Evolutionary conservation across 1,284 basidiomycete genomes (phyloP), one percentile per base, ranked within the genome.

Genomic region (Sporisorium sorghi): DNA sequence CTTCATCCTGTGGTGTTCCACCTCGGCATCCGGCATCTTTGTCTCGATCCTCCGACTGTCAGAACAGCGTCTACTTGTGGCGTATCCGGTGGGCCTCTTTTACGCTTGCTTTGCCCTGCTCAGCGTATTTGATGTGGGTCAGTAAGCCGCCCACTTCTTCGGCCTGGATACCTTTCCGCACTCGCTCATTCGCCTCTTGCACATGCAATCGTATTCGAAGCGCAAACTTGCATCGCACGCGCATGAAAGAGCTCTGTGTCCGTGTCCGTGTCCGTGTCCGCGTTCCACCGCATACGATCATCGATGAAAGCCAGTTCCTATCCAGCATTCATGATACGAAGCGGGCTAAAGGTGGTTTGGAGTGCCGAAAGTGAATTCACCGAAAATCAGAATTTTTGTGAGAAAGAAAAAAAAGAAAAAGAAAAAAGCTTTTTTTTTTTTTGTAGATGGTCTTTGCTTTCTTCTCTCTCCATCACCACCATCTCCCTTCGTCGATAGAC

Each of bases 11-110:
- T 84, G 83, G 83, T 83, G 77, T 23, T 79, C 77, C 12, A 80
- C 77, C 12, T 80, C 80, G 23, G 82, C 83, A 3, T 83, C 82
- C 10, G 83, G 83, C 62, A 84, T 84, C 50, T 84, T 84, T 65
- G 82, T 83, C 23, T 82, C 80, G 9, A 81, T 84, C 35, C 62
- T 83, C 1, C 61, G 80, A 14, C 65, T 84, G 37, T 78, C 77
- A 50, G 81, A 84, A 51, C 83, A 84, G 62, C 76, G 83, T 14
- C 66, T 84, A 28, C 65, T 84, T 9, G 81, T 84, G 15, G 83
- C 82, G 10, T 84, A 84, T 58, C 83, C 83, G 2, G 76, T 84
- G 19, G 82, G 78, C 1, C 70, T 84, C 35, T 82, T 84, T 49
- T 84, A 84, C 61, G 78, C 80, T 17, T 81, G 77, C 66, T 84